phyloP scores from a whole-genome alignment of 306 rosid species.

The Quercus glauca region DNA sequence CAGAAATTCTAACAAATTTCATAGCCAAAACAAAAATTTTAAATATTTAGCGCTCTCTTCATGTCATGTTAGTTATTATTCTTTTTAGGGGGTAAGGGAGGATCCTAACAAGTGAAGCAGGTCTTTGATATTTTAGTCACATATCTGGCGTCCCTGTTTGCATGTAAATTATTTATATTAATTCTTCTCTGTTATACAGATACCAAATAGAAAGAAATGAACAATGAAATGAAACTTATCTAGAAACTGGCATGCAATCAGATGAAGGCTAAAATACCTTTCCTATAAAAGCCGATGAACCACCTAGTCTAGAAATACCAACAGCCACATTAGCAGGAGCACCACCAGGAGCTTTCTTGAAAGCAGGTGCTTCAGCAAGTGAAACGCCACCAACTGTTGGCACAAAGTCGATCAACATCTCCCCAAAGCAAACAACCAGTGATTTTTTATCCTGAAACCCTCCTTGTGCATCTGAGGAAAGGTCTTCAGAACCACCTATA shows the following conservation, averaged over 20 bases:
- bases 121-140: neutral
- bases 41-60: neutral
- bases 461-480: slow-evolving; percentile 15
- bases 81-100: neutral
- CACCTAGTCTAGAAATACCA: slow-evolving; percentile 76
- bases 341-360: slow-evolving; percentile 91
- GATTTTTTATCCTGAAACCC: slow-evolving; percentile 31
- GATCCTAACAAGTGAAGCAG: neutral
- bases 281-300: slow-evolving; percentile 80
- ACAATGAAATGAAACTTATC: neutral
- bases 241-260: neutral
- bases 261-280: slow-evolving; percentile 48
- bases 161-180: neutral
- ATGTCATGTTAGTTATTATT: neutral
- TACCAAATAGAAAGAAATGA: neutral
- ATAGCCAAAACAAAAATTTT: neutral
- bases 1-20: neutral
- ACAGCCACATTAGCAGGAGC: slow-evolving; percentile 98
- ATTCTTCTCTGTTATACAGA: neutral
- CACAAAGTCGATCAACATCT: slow-evolving; percentile 81
- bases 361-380: slow-evolving; percentile 91
- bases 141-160: neutral
- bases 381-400: slow-evolving; percentile 88
- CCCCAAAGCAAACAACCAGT: slow-evolving; percentile 80
- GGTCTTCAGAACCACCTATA: slow-evolving; percentile 35